Base-by-base conservation (phyloP, 805 yeast species). In the Torulaspora microellipsoides region DNA sequence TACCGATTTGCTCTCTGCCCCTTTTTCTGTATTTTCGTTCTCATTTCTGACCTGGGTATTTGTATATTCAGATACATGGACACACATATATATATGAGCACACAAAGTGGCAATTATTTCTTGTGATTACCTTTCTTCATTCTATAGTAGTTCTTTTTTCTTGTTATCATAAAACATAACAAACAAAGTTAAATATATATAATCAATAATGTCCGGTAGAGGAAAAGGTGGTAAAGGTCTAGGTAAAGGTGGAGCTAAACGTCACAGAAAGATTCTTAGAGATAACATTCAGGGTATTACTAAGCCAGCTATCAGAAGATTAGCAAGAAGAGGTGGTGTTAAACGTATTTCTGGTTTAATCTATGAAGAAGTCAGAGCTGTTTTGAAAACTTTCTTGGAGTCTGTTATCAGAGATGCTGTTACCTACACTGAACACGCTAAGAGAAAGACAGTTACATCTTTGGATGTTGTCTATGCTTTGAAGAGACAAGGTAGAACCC, bases 281-380 rank as follows among this genome's bases (percentile, higher is more conserved):
- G 99, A 93, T 75, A 93, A 91, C 91, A 91, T 93, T 62, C 97
- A 90, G 77, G 99, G 99, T 80, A 91, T 91, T 71, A 91, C 99
- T 54, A 91, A 91, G 83, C 99, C 99, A 70, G 99, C 99, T 69
- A 91, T 91, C 69, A 89, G 99, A 81, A 91, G 99, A 87, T 85
- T 91, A 66, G 99, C 99, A 42, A 91, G 99, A 84, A 89, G 99
- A 87, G 99, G 99, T 78, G 99, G 99, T 90, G 99, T 91, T 69
- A 91, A 91, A 85, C 96, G 99, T 86, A 91, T 91, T 67, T 91
- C 98, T 54, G 98, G 96, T 72, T 78, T 90, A 70, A 91, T 91
- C 72, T 91, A 91, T 80, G 99, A 91, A 77, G 97, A 91, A 78
- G 96, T 93, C 68, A 89, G 99, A 80, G 90, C 85, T 60, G 97